Base-by-base conservation (phyloP, 352 stramenopile species). In the Nothophytophthora sp. region DNA sequence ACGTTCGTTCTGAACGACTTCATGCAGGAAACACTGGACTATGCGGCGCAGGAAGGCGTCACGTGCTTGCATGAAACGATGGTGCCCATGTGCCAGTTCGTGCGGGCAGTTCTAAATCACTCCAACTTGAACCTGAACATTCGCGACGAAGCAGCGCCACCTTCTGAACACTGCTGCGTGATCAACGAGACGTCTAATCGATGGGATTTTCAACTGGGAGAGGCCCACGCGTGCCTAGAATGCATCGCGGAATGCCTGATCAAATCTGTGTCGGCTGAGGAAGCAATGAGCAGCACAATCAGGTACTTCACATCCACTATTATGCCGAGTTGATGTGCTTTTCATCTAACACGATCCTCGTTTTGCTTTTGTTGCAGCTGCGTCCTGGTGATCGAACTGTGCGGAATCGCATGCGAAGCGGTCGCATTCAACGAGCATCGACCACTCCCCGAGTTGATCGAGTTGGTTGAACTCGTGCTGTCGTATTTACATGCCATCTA, bases 21-120 rank as follows among this genome's bases (percentile, higher is more conserved):
- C 46, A 49, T 88, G 38, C 23, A 34, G 3, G 73, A 93, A 16
- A 68, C 81, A 20, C 42, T 88, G 7, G 27, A 36, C 2, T 85
- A 71, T 34, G 63, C 65, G 0, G 33, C 32, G 5, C 44, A 73
- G 29, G 40, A 60, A 23, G 50, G 32, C 24, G 16, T 16, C 5
- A 54, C 64, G 5, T 63, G 54, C n/a, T 36, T 86, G 13, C 57
- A 81, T 28, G 81, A 93, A 58, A 80, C 70, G 27, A 56, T 93
- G 23, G 62, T 92, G 3, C 83, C 83, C 3, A 18, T 86, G 12
- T 57, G 60, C 11, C 83, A 93, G 36, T 81, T 93, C n/a, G 28
- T 88, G 11, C 83, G 80, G 16, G 79, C 74, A 12, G 52, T 88
- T 22, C 33, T 92, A 18, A 81, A 86, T 25, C 83, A 93, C 39